Evolutionary conservation across 169 alveolate genomes (phyloP), one percentile per base, ranked within the genome.

Genomic region (Plasmodium yoelii): DNA sequence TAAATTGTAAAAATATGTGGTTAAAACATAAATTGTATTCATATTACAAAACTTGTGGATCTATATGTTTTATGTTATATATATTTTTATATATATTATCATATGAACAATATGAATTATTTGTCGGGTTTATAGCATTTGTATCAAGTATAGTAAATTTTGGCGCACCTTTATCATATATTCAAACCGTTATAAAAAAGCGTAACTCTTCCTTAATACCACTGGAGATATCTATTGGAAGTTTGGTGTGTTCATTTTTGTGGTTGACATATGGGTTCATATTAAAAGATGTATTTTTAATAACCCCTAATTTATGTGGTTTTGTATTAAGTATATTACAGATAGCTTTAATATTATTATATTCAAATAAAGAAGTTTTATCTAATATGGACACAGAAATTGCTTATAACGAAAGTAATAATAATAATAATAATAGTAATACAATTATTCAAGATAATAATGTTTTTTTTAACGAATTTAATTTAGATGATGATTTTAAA

Each of bases 261-360:
- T 91, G 92, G 91, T 64, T 93, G 34, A 91, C 93, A 13, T 93
- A 93, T 77, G 95, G 95, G 24, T 93, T 93, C 82, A 93, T 90
- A 44, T 84, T 93, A 34, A 91, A 93, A 92, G 95, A 93, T 57
- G 87, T 80, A 22, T 75, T 93, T 39, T 87, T 93, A 55, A 93
- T 93, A 9, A 92, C 87, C 13, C 95, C 95, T 0, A 93, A 89
- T 88, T 88, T 91, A 26, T 61, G 92, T 34, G 95, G 95, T 9
- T 74, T 74, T 61, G 46, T 74, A 10, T 61, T 74, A 74, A 74
- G 88, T 61, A 39, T 74, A n/a, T 39, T 74, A 13, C 88, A 74
- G 51, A 59, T 74, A 18, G 56, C 44, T 10, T 74, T 74, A 15
- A 74, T 74, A 5, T 19, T 74, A 61, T 74, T 74, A 46, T 74